phyloP scores from a whole-genome alignment of 148 eudicot species.

The Nepenthes gracilis region DNA sequence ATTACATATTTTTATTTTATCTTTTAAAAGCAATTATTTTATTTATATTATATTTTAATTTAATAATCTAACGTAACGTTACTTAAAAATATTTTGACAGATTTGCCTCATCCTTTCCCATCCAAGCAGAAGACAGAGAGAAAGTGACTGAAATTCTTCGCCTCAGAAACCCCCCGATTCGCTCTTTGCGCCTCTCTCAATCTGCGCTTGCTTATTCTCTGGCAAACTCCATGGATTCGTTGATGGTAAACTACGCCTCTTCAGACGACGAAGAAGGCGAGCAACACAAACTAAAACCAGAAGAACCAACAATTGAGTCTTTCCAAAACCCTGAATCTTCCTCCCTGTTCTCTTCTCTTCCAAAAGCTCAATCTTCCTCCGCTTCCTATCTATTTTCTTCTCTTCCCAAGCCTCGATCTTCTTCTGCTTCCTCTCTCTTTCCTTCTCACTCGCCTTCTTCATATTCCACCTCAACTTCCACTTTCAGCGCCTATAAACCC shows the following conservation, averaged over 20 bases:
- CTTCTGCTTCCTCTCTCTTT: slow-evolving; percentile 22
- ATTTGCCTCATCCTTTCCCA: too few species aligned
- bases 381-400: too few species aligned
- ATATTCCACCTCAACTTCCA: slow-evolving; percentile 16
- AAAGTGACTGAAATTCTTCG: too few species aligned
- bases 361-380: background rate
- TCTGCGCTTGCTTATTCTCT: too few species aligned
- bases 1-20: too few species aligned
- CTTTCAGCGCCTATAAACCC: slow-evolving; percentile 9
- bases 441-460: slow-evolving; percentile 41
- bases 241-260: slow-evolving; percentile 50
- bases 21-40: too few species aligned
- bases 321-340: slow-evolving; percentile 1
- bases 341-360: background rate
- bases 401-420: background rate
- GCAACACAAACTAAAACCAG: slow-evolving; percentile 3
- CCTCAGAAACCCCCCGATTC: too few species aligned
- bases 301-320: background rate
- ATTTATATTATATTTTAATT: too few species aligned
- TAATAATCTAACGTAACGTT: too few species aligned
- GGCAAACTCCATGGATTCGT: slow-evolving; percentile 37
- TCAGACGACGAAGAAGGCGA: slow-evolving; percentile 50
- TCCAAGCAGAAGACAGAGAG: too few species aligned
- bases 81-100: too few species aligned
- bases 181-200: too few species aligned